Conservation (phyloP, 176 grass and related monocot genomes). For the Paspalum notatum region DNA sequence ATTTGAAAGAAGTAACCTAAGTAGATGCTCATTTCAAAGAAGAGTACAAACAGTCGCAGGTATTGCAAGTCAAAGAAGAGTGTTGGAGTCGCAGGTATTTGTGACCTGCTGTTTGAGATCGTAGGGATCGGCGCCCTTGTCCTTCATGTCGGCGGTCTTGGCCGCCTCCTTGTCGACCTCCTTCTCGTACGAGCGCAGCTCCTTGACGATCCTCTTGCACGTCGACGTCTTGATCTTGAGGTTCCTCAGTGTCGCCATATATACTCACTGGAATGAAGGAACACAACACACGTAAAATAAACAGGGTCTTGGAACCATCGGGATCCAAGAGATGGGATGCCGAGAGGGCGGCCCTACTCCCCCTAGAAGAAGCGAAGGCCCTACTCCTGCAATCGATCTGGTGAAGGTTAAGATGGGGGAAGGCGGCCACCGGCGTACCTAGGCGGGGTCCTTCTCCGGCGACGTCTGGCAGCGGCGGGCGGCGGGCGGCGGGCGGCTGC, state of each 20-base stretch:
- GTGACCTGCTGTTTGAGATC: constrained; percentile 92
- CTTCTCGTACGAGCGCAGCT: constrained; percentile 85
- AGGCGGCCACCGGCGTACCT: background rate
- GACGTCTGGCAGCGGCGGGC: constrained; percentile 9
- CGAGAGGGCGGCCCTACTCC: no score
- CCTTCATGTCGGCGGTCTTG: constrained; percentile 93
- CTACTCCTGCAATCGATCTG: no score
- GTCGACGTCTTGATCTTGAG: constrained; percentile 88
- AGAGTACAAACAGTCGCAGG: background rate
- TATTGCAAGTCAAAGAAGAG: background rate
- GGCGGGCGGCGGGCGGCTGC: background rate
- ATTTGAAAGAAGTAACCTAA: background rate
- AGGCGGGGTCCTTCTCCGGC: constrained; percentile 4
- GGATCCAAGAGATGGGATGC: background rate
- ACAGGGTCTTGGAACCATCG: background rate
- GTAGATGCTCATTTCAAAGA: background rate
- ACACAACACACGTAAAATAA: background rate
- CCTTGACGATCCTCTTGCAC: constrained; percentile 87
- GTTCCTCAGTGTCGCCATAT: constrained; percentile 80
- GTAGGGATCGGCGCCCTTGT: constrained; percentile 84
- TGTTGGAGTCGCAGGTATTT: background rate
- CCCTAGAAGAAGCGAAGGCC: no score
- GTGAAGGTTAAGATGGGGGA: background rate
- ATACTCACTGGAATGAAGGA: constrained; percentile 26
- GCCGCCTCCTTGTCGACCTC: constrained; percentile 79